Conservation (phyloP, 305 asterid genomes). For the Nicotiana rustica region DNA sequence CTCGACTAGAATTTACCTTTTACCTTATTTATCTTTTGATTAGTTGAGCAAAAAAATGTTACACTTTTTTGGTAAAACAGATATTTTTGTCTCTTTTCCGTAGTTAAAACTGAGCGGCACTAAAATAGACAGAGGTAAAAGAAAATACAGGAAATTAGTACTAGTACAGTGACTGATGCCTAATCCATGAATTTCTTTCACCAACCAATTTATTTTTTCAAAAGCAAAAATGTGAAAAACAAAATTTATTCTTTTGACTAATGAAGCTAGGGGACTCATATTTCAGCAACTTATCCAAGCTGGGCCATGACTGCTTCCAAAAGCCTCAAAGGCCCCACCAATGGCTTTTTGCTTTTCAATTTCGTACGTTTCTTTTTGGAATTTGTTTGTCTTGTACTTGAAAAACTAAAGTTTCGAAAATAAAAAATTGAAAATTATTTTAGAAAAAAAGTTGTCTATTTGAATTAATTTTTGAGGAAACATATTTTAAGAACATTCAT, state of each 20-base stretch:
- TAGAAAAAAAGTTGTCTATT: neutral
- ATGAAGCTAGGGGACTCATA: neutral
- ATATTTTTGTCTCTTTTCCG: too few species aligned
- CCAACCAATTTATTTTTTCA: neutral
- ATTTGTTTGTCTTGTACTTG: neutral
- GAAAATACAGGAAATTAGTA: too few species aligned
- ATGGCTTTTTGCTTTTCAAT: neutral
- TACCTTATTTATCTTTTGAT: too few species aligned
- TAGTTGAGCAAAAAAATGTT: too few species aligned
- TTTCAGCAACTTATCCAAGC: slow-evolving; percentile 12
- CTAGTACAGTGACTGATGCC: neutral
- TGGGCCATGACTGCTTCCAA: slow-evolving; percentile 22
- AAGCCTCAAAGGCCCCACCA: slow-evolving; percentile 2
- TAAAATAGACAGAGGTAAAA: too few species aligned
- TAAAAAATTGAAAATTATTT: neutral
- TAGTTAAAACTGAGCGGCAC: too few species aligned
- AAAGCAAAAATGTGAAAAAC: neutral
- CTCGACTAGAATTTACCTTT: too few species aligned
- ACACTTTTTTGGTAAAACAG: too few species aligned
- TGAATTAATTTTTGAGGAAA: neutral
- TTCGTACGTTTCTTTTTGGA: neutral
- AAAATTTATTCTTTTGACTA: slow-evolving; percentile 24
- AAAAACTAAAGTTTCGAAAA: neutral
- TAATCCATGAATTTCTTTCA: neutral
- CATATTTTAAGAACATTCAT: too few species aligned